Evolutionary conservation across 2,329 filamentous ascomycete genomes (phyloP).

Genomic region (Colletotrichum melonis): DNA sequence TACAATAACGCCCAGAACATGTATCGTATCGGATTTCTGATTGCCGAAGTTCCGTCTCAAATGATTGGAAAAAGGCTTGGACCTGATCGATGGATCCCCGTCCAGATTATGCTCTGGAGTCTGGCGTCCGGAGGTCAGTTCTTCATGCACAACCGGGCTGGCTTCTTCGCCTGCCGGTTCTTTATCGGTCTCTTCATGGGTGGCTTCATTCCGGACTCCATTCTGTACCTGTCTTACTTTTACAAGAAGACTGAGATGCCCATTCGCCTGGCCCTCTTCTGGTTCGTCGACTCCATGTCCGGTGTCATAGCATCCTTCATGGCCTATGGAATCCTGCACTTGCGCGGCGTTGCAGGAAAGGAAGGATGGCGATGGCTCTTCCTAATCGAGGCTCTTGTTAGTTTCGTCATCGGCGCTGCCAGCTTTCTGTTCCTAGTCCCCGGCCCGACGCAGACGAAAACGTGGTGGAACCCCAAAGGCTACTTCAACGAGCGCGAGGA

Average conservation of each 20-base stretch:
- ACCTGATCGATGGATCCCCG: slow-evolving; percentile 60
- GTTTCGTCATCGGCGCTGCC: slow-evolving; percentile 54
- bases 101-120: slow-evolving; percentile 54
- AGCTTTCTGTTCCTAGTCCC: slow-evolving; percentile 59
- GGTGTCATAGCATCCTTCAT: slow-evolving; percentile 63
- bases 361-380: slow-evolving; percentile 66
- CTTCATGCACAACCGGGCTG: slow-evolving; percentile 41
- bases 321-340: slow-evolving; percentile 64
- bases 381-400: slow-evolving; percentile 56
- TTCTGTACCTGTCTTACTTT: slow-evolving; percentile 68
- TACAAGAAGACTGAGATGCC: slow-evolving; percentile 76
- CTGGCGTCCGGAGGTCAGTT: slow-evolving; percentile 48
- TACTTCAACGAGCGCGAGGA: slow-evolving; percentile 71
- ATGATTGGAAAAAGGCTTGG: slow-evolving; percentile 61
- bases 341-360: slow-evolving; percentile 59
- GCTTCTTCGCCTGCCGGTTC: slow-evolving; percentile 46
- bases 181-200: slow-evolving; percentile 59
- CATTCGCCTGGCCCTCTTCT: slow-evolving; percentile 73
- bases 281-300: slow-evolving; percentile 67
- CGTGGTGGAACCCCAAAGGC: slow-evolving; percentile 65
- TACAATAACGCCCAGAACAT: slow-evolving; percentile 62
- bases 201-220: slow-evolving; percentile 47
- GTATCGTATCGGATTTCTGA: slow-evolving; percentile 60
- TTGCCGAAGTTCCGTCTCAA: slow-evolving; percentile 65
- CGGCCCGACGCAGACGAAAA: slow-evolving; percentile 69